These are phyloP conservation scores for Quercus suber DNA, from an alignment of 306 rosid genomes.

Conservation along the genomic window DNA sequence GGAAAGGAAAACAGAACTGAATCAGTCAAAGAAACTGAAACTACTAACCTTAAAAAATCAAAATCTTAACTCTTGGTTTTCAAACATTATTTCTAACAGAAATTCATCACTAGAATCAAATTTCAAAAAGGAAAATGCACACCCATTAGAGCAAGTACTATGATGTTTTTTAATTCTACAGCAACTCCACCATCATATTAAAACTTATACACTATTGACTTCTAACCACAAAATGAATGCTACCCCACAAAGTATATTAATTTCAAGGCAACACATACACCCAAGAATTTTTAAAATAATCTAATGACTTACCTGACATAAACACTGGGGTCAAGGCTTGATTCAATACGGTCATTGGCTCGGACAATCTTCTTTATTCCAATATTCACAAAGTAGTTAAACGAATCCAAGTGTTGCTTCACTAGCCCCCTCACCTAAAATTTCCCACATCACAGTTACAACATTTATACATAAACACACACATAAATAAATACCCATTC, in stretches of 20 bases:
- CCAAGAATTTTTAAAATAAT: neutral
- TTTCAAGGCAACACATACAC: neutral
- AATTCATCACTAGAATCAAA: neutral
- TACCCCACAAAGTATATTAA: neutral
- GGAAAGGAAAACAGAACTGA: conserved; percentile 2
- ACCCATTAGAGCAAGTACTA: neutral
- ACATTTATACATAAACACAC: neutral
- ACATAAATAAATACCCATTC: neutral
- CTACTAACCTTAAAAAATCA: neutral
- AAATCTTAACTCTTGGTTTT: neutral
- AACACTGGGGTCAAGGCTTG: conserved; percentile 37
- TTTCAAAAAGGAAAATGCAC: neutral
- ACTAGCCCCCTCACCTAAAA: conserved; percentile 82
- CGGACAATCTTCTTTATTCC: conserved; percentile 76
- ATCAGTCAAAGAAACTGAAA: conserved; percentile 17
- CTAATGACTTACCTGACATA: conserved; percentile 44
- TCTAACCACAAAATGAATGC: neutral
- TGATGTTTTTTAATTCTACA: no score
- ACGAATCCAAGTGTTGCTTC: conserved; percentile 91
- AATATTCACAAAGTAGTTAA: conserved; percentile 67
- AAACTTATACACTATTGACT: neutral
- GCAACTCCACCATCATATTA: no score
- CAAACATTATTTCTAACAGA: neutral
- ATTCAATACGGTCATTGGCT: conserved; percentile 50
- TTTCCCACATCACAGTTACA: neutral